phyloP scores from a whole-genome alignment of 495 filamentous ascomycete genomes.

The Cairneyella variabilis region DNA sequence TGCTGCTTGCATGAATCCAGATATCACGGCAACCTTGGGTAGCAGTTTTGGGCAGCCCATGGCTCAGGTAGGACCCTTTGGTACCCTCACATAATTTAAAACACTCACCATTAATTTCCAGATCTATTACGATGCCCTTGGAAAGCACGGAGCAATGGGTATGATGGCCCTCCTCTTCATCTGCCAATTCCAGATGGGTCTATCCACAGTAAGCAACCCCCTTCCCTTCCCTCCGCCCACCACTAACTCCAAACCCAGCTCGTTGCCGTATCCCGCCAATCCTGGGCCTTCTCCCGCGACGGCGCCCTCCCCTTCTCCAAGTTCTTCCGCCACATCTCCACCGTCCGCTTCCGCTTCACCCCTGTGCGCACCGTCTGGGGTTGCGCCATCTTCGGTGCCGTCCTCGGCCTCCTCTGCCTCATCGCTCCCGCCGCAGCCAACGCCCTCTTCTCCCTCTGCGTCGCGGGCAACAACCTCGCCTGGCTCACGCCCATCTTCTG shows the following conservation, averaged over 20 bases:
- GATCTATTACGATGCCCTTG: conserved; percentile 52
- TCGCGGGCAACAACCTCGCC: conserved; percentile 46
- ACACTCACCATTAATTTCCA: too few relatives aligned
- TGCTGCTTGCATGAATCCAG: conserved; percentile 43
- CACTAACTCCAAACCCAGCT: conserved; percentile 2
- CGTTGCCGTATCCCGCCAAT: conserved; percentile 51
- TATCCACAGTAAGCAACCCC: conserved; percentile 30
- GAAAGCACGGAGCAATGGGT: conserved; percentile 47
- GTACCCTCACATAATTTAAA: too few relatives aligned
- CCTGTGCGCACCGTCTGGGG: conserved; percentile 61
- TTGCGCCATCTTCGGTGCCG: conserved; percentile 43
- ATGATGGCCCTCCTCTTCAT: conserved; percentile 54
- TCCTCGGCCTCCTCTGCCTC: conserved; percentile 54
- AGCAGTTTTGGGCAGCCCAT: conserved; percentile 49
- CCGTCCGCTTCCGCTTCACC: conserved; percentile 54
- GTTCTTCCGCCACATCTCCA: conserved; percentile 53
- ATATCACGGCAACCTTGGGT: conserved; percentile 35
- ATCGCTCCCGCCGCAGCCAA: conserved; percentile 56
- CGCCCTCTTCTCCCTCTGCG: conserved; percentile 50
- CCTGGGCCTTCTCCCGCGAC: conserved; percentile 55
- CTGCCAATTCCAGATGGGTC: conserved; percentile 51
- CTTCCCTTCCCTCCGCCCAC: neutral
- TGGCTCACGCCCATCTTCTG: conserved; percentile 62
- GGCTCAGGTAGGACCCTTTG: too few relatives aligned
- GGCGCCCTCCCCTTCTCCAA: conserved; percentile 47